These are phyloP conservation scores for Microascus cirrosus DNA, from an alignment of 2,329 filamentous ascomycete genomes.

Conservation along the genomic window DNA sequence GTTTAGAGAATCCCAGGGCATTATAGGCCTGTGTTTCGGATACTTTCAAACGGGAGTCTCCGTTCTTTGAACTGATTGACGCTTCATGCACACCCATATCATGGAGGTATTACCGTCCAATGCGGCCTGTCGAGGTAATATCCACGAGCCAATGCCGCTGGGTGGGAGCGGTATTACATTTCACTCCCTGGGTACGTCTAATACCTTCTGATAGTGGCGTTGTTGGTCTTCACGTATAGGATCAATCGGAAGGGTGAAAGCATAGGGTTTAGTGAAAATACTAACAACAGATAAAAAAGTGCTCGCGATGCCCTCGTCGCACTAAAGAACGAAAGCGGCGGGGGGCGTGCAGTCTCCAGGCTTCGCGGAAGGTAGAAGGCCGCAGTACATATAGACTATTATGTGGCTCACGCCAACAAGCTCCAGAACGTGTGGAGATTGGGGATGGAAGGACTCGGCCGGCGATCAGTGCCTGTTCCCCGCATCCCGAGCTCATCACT, in stretches of 20 bases:
- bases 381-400: background rate
- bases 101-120: background rate
- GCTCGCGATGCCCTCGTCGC: too few relatives aligned
- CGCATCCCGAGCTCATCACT: background rate
- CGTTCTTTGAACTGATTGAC: background rate
- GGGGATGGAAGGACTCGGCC: background rate
- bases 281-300: too few relatives aligned
- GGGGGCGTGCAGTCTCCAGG: background rate
- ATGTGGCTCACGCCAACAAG: background rate
- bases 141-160: background rate
- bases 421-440: background rate
- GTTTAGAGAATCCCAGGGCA: too few relatives aligned
- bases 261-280: too few relatives aligned
- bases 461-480: background rate
- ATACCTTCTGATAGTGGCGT: too few relatives aligned
- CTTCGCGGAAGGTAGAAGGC: too few relatives aligned
- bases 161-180: too few relatives aligned
- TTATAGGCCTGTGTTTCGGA: background rate
- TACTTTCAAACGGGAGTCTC: background rate
- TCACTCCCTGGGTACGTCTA: too few relatives aligned
- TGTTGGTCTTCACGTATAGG: too few relatives aligned
- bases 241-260: too few relatives aligned
- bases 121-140: background rate
- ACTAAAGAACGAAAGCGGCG: too few relatives aligned
- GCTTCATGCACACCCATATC: background rate